These are phyloP conservation scores for Gonium pectorale DNA, from an alignment of 139 green algal species.

Conservation along the genomic window DNA sequence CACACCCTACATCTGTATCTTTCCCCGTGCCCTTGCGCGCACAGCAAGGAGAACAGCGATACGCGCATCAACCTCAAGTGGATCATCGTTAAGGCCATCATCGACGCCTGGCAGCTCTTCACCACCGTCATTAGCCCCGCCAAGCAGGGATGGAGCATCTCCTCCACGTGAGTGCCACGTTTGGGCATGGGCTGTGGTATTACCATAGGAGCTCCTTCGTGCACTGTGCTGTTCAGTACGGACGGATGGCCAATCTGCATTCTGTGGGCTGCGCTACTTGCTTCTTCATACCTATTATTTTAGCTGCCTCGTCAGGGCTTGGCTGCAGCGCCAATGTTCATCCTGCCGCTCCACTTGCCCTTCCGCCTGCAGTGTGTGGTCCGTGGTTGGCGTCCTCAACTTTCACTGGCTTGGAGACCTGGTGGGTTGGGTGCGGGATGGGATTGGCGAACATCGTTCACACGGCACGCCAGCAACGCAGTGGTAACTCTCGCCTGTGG, in stretches of 20 bases:
- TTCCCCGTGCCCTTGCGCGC: background rate
- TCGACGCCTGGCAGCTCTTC: background rate
- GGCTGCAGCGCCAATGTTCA: background rate
- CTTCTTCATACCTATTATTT: background rate
- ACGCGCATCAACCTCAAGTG: background rate
- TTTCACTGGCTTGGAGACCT: conserved; percentile 2
- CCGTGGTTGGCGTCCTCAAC: conserved; percentile 11
- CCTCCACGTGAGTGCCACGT: too few species aligned
- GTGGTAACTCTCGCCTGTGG: too few species aligned
- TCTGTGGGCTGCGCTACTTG: background rate
- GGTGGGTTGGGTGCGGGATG: background rate
- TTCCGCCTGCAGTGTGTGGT: conserved; percentile 4
- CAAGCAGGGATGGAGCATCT: too few species aligned
- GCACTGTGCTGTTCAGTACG: background rate
- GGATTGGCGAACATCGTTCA: too few species aligned
- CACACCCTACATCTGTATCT: background rate
- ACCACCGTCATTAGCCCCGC: too few species aligned
- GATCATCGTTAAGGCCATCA: background rate
- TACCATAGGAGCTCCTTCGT: background rate
- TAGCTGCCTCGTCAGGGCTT: background rate
- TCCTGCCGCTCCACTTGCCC: background rate
- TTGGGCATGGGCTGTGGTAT: too few species aligned
- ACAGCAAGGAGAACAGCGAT: background rate
- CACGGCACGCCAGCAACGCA: too few species aligned
- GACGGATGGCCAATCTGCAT: background rate